Base-by-base conservation (phyloP, 192 early-diverging fungal genomes). In the Gaertneriomyces sp. region DNA sequence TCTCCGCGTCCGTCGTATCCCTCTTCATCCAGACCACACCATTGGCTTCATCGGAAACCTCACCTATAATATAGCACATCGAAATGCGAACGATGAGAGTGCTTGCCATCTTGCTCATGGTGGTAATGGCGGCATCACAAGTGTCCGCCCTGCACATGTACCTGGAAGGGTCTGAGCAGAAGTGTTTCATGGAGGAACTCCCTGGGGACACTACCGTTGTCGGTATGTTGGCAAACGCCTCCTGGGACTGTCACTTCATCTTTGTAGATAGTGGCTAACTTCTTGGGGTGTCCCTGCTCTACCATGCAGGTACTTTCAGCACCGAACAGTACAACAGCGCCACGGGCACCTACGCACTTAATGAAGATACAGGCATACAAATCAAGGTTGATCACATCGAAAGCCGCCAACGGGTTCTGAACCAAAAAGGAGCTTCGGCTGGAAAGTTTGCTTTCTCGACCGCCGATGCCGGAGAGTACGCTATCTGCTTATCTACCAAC, bases 151-250 rank as follows among this genome's bases (percentile, higher is more conserved):
- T 98, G 59, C 90, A 97, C 74, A 96, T 98, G 69, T 97, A 95
- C 67, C 84, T 96, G 14, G 93, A 92, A 61, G 91, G 91, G 52
- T 76, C 74, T 50, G 90, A 95, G 63, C 85, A 88, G 71, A 86
- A 91, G 69, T 98, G 96, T 78, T 98, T 98, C 64, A 79, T 92
- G 10, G 96, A 98, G 71, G 94, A 98, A 64, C 79, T 98, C 38
- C 93, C 96, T 16, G 87, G 85, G 68, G 90, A 93, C 63, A 92
- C 93, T 41, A 82, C 89, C 53, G 89, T 93, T 20, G 83, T 87
- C 20, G 92, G 94, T 87, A 74, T 60, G 68, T 52, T 10, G 25
- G 25, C 25, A 33, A 33, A 33, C 25, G 25, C 25, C 33, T n/a
- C 46, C 6, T 17, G 5, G 16, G 11, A 5, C 50, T 33, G 54